Conservation (phyloP, 2,329 filamentous ascomycete genomes). For the Pestalotiopsis fici region DNA sequence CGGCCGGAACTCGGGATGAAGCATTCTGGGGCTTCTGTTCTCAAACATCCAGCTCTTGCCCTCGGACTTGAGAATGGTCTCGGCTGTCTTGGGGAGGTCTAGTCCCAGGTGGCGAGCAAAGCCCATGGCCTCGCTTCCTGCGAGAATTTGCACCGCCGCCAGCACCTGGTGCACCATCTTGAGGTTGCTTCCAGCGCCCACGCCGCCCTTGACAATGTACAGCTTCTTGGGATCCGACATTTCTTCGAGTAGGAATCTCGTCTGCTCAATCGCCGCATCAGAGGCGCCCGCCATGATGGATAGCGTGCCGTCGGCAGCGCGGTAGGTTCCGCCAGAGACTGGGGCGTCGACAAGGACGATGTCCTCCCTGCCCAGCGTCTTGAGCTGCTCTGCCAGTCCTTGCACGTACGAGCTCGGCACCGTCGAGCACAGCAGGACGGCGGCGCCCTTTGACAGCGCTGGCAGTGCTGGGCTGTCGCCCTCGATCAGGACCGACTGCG, state of each 20-base stretch:
- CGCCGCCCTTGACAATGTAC: slow-evolving; percentile 59
- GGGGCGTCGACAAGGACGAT: slow-evolving; percentile 71
- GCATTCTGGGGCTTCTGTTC: slow-evolving; percentile 57
- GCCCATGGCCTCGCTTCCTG: slow-evolving; percentile 60
- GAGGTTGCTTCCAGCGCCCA: slow-evolving; percentile 63
- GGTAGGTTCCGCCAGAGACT: slow-evolving; percentile 69
- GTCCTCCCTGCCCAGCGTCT: slow-evolving; percentile 57
- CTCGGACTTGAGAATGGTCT: slow-evolving; percentile 45
- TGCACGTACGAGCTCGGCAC: slow-evolving; percentile 68
- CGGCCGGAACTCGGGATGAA: slow-evolving; percentile 52
- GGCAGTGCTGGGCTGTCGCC: slow-evolving; percentile 48
- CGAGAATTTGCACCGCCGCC: slow-evolving; percentile 63
- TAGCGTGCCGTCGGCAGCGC: slow-evolving; percentile 71
- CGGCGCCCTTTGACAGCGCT: slow-evolving; percentile 56
- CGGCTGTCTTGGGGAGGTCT: slow-evolving; percentile 41
- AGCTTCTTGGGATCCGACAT: slow-evolving; percentile 65
- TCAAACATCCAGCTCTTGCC: slow-evolving; percentile 65
- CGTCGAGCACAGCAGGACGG: slow-evolving; percentile 70
- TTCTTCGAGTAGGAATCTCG: slow-evolving; percentile 58
- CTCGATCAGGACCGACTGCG: slow-evolving; percentile 65
- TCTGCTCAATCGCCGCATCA: slow-evolving; percentile 56
- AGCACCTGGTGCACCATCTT: slow-evolving; percentile 67
- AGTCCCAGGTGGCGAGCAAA: slow-evolving; percentile 59
- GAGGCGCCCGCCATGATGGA: slow-evolving; percentile 74
- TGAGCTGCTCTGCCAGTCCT: slow-evolving; percentile 58